Evolutionary conservation across 2,329 filamentous ascomycete genomes (phyloP).

Genomic region (Endoconidiophora polonica): DNA sequence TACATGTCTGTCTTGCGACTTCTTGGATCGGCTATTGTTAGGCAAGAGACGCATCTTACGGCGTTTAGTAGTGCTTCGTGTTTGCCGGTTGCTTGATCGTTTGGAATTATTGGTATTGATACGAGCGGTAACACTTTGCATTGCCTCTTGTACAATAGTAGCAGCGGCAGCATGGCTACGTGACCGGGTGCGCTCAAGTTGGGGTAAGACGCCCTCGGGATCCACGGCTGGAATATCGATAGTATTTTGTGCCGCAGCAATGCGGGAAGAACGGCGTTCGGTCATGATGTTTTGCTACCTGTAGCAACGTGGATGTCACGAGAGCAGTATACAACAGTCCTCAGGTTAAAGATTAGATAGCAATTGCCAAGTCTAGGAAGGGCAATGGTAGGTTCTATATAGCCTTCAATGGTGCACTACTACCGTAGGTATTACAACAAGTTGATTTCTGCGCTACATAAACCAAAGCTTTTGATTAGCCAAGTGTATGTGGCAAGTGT

Average conservation of each 20-base stretch:
- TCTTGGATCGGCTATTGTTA: not conserved
- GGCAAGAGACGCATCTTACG: not conserved
- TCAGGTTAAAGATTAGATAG: too few relatives aligned
- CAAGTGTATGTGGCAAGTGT: too few relatives aligned
- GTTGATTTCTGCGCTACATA: too few relatives aligned
- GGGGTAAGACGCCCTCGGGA: constrained; percentile 1
- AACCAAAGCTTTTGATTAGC: too few relatives aligned
- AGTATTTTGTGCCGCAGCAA: constrained; percentile 1
- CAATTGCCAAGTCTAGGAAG: too few relatives aligned
- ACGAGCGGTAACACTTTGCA: not conserved
- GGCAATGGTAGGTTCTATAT: too few relatives aligned
- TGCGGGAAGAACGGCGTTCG: constrained; percentile 1
- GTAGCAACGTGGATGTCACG: too few relatives aligned
- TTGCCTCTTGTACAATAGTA: not conserved
- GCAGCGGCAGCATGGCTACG: constrained; percentile 7
- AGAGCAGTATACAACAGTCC: too few relatives aligned
- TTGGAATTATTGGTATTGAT: not conserved
- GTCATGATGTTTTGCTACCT: not conserved
- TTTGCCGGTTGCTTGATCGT: not conserved
- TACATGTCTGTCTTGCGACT: too few relatives aligned
- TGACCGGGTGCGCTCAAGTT: constrained; percentile 9
- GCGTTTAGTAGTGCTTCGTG: constrained; percentile 1
- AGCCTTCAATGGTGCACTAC: too few relatives aligned
- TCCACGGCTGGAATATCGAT: not conserved
- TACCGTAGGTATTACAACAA: too few relatives aligned